A percentile compares a stretch with the other conserved stretches of the same genome.
Evolutionary conservation across 257 asterid species (phyloP).

Genomic region (Solanum bulbocastanum): DNA sequence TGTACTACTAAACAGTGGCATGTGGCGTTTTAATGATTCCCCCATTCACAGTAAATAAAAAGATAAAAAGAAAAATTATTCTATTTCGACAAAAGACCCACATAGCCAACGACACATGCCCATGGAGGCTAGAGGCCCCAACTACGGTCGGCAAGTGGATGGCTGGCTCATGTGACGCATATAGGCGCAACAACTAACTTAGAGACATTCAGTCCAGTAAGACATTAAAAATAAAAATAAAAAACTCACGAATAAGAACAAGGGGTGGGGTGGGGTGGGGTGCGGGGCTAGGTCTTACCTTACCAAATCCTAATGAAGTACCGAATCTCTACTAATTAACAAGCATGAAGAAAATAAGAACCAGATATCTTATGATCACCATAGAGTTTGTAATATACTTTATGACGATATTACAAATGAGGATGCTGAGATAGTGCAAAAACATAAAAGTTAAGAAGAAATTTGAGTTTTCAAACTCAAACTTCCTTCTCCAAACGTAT

Average conservation of each 20-base stretch:
- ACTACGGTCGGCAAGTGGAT: background rate
- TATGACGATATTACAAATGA: background rate
- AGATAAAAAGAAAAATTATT: no score
- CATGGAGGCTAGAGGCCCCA: background rate
- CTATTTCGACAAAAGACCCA: background rate
- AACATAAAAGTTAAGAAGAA: background rate
- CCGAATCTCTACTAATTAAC: background rate
- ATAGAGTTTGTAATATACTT: background rate
- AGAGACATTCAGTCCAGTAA: background rate
- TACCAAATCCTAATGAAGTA: background rate
- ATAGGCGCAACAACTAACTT: background rate
- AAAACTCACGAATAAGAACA: background rate
- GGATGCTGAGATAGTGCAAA: background rate
- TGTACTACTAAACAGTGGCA: background rate
- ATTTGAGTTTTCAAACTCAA: background rate
- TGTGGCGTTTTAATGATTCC: no score
- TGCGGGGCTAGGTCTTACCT: background rate
- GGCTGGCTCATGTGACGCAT: background rate
- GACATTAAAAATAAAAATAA: no score
- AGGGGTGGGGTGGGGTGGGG: background rate
- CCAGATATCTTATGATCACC: background rate
- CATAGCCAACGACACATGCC: background rate
- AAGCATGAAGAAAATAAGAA: background rate
- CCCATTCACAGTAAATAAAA: background rate
- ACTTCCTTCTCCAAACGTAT: background rate